Evolutionary conservation across 352 stramenopile species (phyloP).

Genomic region (Phytophthora pisi): DNA sequence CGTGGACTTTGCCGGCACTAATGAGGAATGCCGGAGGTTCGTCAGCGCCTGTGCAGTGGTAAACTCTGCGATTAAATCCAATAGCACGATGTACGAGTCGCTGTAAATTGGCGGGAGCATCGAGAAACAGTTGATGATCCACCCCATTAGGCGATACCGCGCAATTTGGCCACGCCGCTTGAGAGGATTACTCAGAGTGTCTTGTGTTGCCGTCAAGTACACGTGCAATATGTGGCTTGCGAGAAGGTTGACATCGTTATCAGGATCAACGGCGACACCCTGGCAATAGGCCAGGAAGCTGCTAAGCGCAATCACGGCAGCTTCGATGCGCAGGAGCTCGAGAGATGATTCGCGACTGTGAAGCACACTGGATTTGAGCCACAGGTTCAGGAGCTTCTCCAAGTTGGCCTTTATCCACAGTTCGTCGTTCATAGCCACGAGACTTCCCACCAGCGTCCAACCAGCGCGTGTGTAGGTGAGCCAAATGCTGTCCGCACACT

Average conservation of each 20-base stretch:
- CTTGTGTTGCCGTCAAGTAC: constrained; percentile 63
- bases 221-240: constrained; percentile 74
- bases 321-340: constrained; percentile 85
- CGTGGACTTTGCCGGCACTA: constrained; percentile 65
- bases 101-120: constrained; percentile 78
- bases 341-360: constrained; percentile 84
- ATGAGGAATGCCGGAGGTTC: constrained; percentile 60
- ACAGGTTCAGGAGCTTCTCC: constrained; percentile 69
- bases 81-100: constrained; percentile 80
- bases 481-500: constrained; percentile 84
- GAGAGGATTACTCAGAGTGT: constrained; percentile 69
- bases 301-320: constrained; percentile 68
- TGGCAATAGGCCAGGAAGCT: constrained; percentile 61
- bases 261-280: constrained; percentile 29
- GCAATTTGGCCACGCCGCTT: constrained; percentile 85
- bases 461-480: constrained; percentile 86
- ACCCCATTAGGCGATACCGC: constrained; percentile 75
- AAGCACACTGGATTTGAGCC: constrained; percentile 77
- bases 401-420: constrained; percentile 64
- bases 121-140: constrained; percentile 79
- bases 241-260: constrained; percentile 61
- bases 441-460: constrained; percentile 77
- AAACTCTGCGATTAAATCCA: constrained; percentile 82
- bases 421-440: constrained; percentile 69
- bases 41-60: constrained; percentile 82